Base-by-base conservation (phyloP, 306 rosid genomes). In the Cicer chorassanicum region DNA sequence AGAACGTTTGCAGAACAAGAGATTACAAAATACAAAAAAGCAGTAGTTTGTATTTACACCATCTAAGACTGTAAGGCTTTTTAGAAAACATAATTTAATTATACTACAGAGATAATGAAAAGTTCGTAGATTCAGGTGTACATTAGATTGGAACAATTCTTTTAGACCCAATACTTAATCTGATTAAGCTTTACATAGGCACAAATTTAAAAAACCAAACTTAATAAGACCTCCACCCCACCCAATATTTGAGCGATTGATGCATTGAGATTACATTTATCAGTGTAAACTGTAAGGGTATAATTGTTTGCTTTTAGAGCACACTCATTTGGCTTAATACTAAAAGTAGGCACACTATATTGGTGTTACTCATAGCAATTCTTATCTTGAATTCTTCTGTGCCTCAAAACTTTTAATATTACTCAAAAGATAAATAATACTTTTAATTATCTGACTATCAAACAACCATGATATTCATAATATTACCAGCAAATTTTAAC, bases 381-480 rank as follows among this genome's bases (percentile, higher is more conserved):
- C 39, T 51, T 39, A 51, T 14, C 73, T 48, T 49, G 2, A 14
- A 51, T 9, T 36, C 10, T 16, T 4, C 13, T 48, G 50, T 50
- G 15, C 45, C 56, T 57, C 68, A 19, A 54, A 38, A 41, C 6
- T 7, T 55, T 55, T 8, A 15, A 70, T 14, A 72, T 72, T 41
- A 21, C 7, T 19, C 40, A 72, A 29, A 29, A 21, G 46, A n/a
- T 13, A 72, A 60, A 24, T 13, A 57, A 72, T 14, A 43, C 41
- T 11, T 54, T 49, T 54, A 19, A 46, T 68, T 11, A 62, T 13
- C 24, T 38, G 46, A 62, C 39, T n/a, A 59, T 59, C 9, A 24
- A 62, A 62, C 67, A 62, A 36, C 7, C 45, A 62, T 62, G 67
- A 62, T n/a, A 21, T 62, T 62, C 8, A 62, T 34, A 62, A 62